Conservation (phyloP, 768 basidiomycete genomes). For the Suillus weaverae region DNA sequence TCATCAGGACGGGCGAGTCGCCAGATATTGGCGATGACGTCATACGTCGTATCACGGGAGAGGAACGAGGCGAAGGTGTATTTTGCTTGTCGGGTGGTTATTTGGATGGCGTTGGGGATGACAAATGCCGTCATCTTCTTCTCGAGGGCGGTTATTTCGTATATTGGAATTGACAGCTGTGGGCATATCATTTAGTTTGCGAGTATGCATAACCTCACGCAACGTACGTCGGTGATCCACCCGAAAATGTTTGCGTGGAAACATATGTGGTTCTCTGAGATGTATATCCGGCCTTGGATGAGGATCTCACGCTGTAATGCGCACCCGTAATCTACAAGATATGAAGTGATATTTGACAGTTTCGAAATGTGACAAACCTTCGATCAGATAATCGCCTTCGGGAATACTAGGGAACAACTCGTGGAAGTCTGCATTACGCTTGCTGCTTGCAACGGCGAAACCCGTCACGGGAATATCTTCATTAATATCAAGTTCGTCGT, state of each 20-base stretch:
- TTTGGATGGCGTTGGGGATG: slow-evolving; percentile 93
- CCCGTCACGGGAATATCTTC: slow-evolving; percentile 88
- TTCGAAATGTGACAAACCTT: slow-evolving; percentile 52
- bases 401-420: slow-evolving; percentile 86
- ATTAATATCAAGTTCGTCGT: slow-evolving; percentile 36
- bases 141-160: slow-evolving; percentile 83
- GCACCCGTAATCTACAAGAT: slow-evolving; percentile 86
- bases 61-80: slow-evolving; percentile 97
- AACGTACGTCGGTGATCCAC: slow-evolving; percentile 93
- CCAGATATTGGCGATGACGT: slow-evolving; percentile 97
- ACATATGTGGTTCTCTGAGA: slow-evolving; percentile 98
- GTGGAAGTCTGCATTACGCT: slow-evolving; percentile 94
- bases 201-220: neutral
- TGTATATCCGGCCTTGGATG: slow-evolving; percentile 93
- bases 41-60: slow-evolving; percentile 92
- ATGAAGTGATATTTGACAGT: neutral
- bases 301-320: slow-evolving; percentile 95
- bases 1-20: slow-evolving; percentile 77
- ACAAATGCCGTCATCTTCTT: slow-evolving; percentile 98
- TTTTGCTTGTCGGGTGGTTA: slow-evolving; percentile 79
- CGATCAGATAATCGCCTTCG: slow-evolving; percentile 96
- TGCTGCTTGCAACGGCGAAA: slow-evolving; percentile 95
- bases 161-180: slow-evolving; percentile 85
- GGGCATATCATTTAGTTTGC: slow-evolving; percentile 10
- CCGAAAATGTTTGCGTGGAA: slow-evolving; percentile 99